Evolutionary conservation across 2,329 filamentous ascomycete species (phyloP), one percentile per base, ranked within the genome.

Genomic region (Pleochaeta shiraiana): DNA sequence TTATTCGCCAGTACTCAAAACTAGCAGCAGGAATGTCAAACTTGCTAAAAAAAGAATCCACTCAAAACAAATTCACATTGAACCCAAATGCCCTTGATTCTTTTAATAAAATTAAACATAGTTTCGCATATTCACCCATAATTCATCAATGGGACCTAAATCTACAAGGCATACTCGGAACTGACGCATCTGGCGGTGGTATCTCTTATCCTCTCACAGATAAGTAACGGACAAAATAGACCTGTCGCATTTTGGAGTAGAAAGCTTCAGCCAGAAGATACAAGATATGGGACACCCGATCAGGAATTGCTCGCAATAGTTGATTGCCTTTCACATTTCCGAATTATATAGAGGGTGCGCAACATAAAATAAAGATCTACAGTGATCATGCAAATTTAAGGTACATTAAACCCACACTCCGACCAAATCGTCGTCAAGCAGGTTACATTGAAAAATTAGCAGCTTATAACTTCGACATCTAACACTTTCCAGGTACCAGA

Each of bases 141-240:
- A 14, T 62, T 11, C 28, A 34, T 11, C 55, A 60, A 30, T 60
- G 28, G 55, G 55, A 60, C 31, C 55, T 30, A 7, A 60, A 62
- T 16, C 34, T 62, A 43, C 59, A 34, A 28, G 59, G 59, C 39
- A 62, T 62, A 43, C 33, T 62, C 21, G 59, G 43, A 62, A 62
- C 59, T n/a, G 59, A 62, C 37, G 59, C 33, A 34, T 62, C 59
- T 26, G 33, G 59, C 16, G 59, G 33, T 28, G 59, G 37, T 14
- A 43, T 43, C 37, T 43, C 37, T 43, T 11, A 9, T 9, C 12
- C n/a, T 43, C 37, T 43, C 37, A n/a, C 55, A 60, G 30, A 60
- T 33, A 34, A 14, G n/a, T 9, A 31, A 60, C 14, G 31, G 55
- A 28, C 16, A 39, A 11, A 60, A 60, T 34, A 37, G 28, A 33